Evolutionary conservation across 352 stramenopile species (phyloP), one percentile per base, ranked within the genome.

Genomic region (Phytopythium montanum): DNA sequence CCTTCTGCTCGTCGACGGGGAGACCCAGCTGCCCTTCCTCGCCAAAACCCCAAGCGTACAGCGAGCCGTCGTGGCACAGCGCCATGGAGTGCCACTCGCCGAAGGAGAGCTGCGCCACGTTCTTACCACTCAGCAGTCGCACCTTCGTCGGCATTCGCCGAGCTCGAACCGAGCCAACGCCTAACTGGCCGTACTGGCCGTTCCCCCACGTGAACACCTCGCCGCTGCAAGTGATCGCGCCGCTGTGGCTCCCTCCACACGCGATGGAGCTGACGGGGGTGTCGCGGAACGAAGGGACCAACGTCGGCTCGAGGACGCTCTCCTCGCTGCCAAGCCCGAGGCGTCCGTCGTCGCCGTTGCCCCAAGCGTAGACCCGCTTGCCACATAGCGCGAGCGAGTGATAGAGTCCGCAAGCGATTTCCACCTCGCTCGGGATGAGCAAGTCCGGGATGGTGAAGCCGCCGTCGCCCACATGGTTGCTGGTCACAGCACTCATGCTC

Each of bases 71-170:
- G 44, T 78, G 71, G 49, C 74, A 84, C 4, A 91, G 56, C n/a
- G 73, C 77, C 64, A 85, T 77, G 36, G 79, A 91, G 59, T 91
- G 79, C 81, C 79, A 89, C 62, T 91, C 79, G 6, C 79, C 79
- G 52, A 88, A 78, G 19, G 79, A 66, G 51, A 89, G 54, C 50
- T 86, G 75, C 25, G 56, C 58, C 9, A 85, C 76, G 21, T 64
- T 56, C 36, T 78, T 81, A 29, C 70, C 62, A n/a, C 69, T 49
- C 14, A 88, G 64, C 10, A 84, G 28, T 4, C 76, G 73, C 34
- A 91, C 68, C 21, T 72, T 67, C 0, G 73, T 74, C 0, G 81
- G 81, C 3, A 72, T 36, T 23, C 69, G 64, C 14, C 73, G 72
- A 36, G 79, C 77, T 4, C 71, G 71, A 5, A 66, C 53, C 18